Base-by-base conservation (phyloP, 2,329 filamentous ascomycete genomes). In the Zalaria sp. region DNA sequence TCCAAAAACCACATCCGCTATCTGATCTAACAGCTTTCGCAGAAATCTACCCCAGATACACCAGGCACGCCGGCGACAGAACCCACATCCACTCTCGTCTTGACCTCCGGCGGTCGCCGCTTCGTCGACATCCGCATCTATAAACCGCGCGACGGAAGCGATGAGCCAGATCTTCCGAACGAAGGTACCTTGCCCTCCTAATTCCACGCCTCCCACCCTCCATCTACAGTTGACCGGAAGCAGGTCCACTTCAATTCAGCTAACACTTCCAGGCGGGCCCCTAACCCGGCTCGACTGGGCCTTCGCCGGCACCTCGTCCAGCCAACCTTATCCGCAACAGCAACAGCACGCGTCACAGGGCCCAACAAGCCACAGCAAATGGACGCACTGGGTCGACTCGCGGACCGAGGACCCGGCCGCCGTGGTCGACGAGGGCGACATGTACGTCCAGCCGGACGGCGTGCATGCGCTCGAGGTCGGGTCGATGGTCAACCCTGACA, bases 101-200 rank as follows among this genome's bases (percentile, higher is more conserved):
- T 83, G 37, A 82, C 79, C 0, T 75, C 75, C 3, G 71, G 73
- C 1, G 54, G 56, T 26, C 63, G 63, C 27, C 68, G 64, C 32
- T 83, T 79, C 53, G 71, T 82, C 32, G 79, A 83, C 51, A 54
- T 81, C 25, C 72, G 79, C 34, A 62, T 79, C 39, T 54, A 71
- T 38, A 58, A 56, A 18, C 50, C 56, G 0, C 40, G 44, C 25
- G 9, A 26, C 5, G 29, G 29, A 7, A 9, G 32, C 3, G n/a
- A 5, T 18, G 45, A 49, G 9, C 42, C 34, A 11, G 39, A 39
- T 10, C 50, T 59, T 11, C 53, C 46, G 5, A 48, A 48, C n/a
- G 35, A 48, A 41, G 46, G 46, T 46, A 25, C 5, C 8, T n/a
- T 27, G 7, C 10, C 25, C 25, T 25, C 18, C 11, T n/a, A 26